phyloP scores from a whole-genome alignment of 345 rosid genomes.

The Arabidopsis arenosa region DNA sequence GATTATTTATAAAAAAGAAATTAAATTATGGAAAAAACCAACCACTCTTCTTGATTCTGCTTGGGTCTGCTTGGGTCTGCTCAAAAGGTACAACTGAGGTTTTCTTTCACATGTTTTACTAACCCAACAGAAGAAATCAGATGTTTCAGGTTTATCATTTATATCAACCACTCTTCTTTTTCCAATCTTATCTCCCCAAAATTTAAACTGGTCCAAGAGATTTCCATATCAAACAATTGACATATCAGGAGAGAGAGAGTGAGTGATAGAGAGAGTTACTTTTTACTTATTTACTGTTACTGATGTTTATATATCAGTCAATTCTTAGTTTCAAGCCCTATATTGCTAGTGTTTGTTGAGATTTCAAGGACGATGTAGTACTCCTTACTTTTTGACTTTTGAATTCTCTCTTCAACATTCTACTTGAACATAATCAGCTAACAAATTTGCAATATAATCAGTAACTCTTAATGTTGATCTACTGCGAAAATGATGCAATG shows the following conservation, averaged over 20 bases:
- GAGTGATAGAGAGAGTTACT: constrained; percentile 2
- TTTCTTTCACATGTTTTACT: constrained; percentile 44
- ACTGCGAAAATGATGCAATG: constrained; percentile 8
- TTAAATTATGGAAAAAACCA: constrained; percentile 24
- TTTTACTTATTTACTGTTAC: constrained; percentile 32
- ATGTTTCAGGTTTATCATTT: constrained; percentile 39
- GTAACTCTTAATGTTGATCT: not conserved
- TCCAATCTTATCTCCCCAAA: constrained; percentile 35
- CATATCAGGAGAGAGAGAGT: not conserved
- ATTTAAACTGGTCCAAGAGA: constrained; percentile 24
- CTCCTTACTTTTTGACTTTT: constrained; percentile 35
- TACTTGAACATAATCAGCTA: not conserved
- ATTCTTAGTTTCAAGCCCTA: not conserved
- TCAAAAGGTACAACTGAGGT: constrained; percentile 37
- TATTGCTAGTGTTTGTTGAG: constrained; percentile 27
- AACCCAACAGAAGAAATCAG: constrained; percentile 41
- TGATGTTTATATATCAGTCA: constrained; percentile 32
- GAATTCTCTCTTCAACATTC: constrained; percentile 11
- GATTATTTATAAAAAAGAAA: not conserved
- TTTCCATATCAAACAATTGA: constrained; percentile 29
- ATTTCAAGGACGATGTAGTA: constrained; percentile 30
- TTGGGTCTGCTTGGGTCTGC: not conserved
- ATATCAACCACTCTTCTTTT: constrained; percentile 35
- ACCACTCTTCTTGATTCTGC: constrained; percentile 37
- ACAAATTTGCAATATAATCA: not conserved